These are phyloP conservation scores for Eimeria acervulina DNA, from an alignment of 169 alveolate species.

Conservation along the genomic window DNA sequence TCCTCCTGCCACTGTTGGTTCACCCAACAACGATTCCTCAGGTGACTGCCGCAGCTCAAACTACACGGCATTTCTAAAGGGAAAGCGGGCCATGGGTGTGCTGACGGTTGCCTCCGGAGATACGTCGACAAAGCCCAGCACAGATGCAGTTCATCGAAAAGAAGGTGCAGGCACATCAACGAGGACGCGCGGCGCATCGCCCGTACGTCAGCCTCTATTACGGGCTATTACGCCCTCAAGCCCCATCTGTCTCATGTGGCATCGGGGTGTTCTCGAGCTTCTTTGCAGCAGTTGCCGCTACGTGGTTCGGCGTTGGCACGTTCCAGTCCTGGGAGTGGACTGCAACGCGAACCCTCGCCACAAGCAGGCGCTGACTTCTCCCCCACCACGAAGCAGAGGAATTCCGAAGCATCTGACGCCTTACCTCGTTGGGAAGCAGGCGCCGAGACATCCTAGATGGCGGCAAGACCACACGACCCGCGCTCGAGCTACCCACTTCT, in stretches of 20 bases:
- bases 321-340: slow-evolving; percentile 93
- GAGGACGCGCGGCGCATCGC: background rate
- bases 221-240: background rate
- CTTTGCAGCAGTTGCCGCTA: slow-evolving; percentile 93
- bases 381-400: slow-evolving; percentile 93
- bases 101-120: background rate
- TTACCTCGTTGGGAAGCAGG: slow-evolving; percentile 91
- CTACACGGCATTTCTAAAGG: background rate
- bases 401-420: slow-evolving; percentile 92
- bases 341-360: slow-evolving; percentile 94
- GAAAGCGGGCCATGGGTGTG: background rate
- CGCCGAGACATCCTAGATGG: slow-evolving; percentile 90
- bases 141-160: background rate
- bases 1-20: background rate
- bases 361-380: slow-evolving; percentile 91
- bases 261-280: slow-evolving; percentile 90
- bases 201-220: background rate
- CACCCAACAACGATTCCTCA: background rate
- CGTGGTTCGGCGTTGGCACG: slow-evolving; percentile 93
- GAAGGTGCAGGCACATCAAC: background rate
- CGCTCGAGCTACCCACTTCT: slow-evolving; percentile 70
- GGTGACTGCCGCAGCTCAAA: background rate
- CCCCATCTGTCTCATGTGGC: slow-evolving; percentile 87
- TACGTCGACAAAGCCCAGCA: background rate
- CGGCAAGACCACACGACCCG: slow-evolving; percentile 74